Evolutionary conservation across 768 basidiomycete genomes (phyloP).

Genomic region (Leucocoprinus birnbaumii): DNA sequence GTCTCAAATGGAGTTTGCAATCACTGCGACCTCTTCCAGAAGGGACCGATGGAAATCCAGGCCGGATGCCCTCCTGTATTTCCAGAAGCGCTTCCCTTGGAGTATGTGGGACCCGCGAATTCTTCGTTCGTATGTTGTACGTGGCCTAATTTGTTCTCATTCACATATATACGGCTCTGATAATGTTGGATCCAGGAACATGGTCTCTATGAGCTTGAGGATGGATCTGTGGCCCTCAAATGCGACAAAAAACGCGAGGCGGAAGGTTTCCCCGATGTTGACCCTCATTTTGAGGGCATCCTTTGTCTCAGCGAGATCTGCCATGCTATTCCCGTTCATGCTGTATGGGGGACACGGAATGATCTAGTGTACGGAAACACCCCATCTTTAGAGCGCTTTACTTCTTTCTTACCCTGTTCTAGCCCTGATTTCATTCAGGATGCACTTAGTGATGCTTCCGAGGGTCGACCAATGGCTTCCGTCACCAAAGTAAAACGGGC

Average conservation of each 20-base stretch:
- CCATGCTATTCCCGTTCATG: conserved; percentile 35
- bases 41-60: conserved; percentile 37
- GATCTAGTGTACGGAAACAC: conserved; percentile 38
- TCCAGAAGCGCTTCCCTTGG: conserved; percentile 44
- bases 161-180: background rate
- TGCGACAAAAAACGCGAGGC: conserved; percentile 45
- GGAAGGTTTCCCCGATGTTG: conserved; percentile 38
- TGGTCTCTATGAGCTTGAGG: conserved; percentile 27
- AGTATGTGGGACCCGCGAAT: conserved; percentile 41
- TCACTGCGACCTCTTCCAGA: conserved; percentile 32
- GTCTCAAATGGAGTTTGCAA: conserved; percentile 32
- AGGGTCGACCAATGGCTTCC: conserved; percentile 39
- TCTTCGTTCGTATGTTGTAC: conserved; percentile 33
- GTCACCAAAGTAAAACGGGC: conserved; percentile 38
- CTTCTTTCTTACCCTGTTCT: background rate
- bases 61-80: conserved; percentile 39
- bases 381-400: too few species aligned
- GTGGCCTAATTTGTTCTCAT: conserved; percentile 15
- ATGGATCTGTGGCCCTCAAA: conserved; percentile 34
- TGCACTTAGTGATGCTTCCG: conserved; percentile 34
- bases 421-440: conserved; percentile 45
- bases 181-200: conserved; percentile 25
- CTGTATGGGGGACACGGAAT: conserved; percentile 44
- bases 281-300: conserved; percentile 41
- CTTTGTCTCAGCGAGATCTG: conserved; percentile 30